These are phyloP conservation scores for Agaricus blazei DNA, from an alignment of 768 basidiomycete genomes.

Conservation along the genomic window DNA sequence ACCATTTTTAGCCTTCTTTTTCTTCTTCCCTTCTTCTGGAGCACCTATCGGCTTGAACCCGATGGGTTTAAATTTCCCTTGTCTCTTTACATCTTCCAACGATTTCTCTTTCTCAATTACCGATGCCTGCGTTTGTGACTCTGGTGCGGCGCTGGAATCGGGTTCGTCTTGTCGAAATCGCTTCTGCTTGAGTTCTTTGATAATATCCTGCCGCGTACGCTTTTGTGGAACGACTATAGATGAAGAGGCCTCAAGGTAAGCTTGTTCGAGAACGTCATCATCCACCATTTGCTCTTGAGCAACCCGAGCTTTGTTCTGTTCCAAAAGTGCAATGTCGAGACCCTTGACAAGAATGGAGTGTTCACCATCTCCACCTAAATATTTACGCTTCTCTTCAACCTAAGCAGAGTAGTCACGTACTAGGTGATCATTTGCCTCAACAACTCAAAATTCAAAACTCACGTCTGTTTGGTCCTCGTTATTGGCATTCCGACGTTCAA, in stretches of 20 bases:
- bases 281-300: slow-evolving; percentile 50
- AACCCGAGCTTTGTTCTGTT: slow-evolving; percentile 73
- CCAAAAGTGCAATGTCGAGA: slow-evolving; percentile 81
- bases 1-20: slow-evolving; percentile 46
- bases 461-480: slow-evolving; percentile 57
- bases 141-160: slow-evolving; percentile 16
- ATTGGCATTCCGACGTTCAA: slow-evolving; percentile 59
- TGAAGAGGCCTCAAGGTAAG: slow-evolving; percentile 44
- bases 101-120: slow-evolving; percentile 26
- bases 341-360: slow-evolving; percentile 89
- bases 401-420: slow-evolving; percentile 20
- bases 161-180: slow-evolving; percentile 26
- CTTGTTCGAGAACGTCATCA: slow-evolving; percentile 79
- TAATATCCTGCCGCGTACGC: slow-evolving; percentile 72
- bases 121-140: slow-evolving; percentile 8
- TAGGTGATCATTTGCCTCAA: slow-evolving; percentile 1
- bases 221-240: slow-evolving; percentile 40
- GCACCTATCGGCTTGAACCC: slow-evolving; percentile 64
- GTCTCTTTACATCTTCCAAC: slow-evolving; percentile 41
- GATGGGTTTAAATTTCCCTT: slow-evolving; percentile 51
- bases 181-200: slow-evolving; percentile 68
- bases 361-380: slow-evolving; percentile 80
- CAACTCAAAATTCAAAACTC: slow-evolving; percentile 17
- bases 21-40: slow-evolving; percentile 45
- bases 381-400: slow-evolving; percentile 71